Evolutionary conservation across 345 rosid species (phyloP).

Genomic region (Cardamine chenopodiifolia): DNA sequence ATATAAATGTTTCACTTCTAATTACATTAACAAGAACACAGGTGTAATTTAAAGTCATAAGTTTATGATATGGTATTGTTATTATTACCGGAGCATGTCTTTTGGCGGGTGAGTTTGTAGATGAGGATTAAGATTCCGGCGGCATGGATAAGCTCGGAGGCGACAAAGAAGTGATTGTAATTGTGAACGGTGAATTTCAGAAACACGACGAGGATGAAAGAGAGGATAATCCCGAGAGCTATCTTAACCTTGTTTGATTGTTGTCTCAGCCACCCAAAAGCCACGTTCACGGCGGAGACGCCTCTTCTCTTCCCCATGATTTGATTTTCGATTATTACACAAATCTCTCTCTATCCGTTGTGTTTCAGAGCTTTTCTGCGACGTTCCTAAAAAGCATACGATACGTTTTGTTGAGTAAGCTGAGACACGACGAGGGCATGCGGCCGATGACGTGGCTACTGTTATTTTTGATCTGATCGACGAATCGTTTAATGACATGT

Average conservation of each 20-base stretch:
- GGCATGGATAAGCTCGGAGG: conserved; percentile 65
- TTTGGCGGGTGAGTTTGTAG: conserved; percentile 66
- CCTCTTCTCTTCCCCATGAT: conserved; percentile 66
- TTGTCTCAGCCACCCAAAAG: conserved; percentile 52
- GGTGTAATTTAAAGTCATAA: not conserved
- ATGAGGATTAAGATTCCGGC: conserved; percentile 64
- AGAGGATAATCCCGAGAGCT: conserved; percentile 38
- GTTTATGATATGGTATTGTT: not conserved
- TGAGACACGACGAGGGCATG: conserved; percentile 59
- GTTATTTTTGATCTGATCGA: not conserved
- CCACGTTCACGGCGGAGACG: conserved; percentile 44
- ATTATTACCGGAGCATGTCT: conserved; percentile 62
- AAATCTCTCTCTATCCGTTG: conserved; percentile 19
- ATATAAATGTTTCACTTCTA: too few species aligned
- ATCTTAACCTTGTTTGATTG: conserved; percentile 59
- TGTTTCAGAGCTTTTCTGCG: conserved; percentile 31
- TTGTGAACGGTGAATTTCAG: conserved; percentile 46
- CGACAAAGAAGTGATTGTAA: conserved; percentile 56
- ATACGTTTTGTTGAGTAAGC: conserved; percentile 43
- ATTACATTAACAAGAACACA: not conserved
- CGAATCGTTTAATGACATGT: conserved; percentile 34
- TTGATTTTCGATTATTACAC: conserved; percentile 16
- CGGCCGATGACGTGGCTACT: conserved; percentile 46
- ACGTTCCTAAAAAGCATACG: conserved; percentile 29
- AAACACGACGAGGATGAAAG: conserved; percentile 43